phyloP scores from a whole-genome alignment of 176 grass and related monocot genomes.

The Oryza nivara region DNA sequence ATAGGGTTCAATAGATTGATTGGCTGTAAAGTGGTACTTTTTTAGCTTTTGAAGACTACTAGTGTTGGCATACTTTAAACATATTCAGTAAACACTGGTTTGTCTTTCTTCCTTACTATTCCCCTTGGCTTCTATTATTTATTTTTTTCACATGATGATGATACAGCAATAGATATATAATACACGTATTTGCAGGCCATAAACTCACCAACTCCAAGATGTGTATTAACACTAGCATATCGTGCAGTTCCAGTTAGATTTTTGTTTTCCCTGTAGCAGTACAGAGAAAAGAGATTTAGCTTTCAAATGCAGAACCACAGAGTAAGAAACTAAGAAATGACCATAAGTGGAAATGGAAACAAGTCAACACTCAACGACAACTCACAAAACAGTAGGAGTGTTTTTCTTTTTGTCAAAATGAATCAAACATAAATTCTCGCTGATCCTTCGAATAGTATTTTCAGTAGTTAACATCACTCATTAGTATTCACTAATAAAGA shows the following conservation, averaged over 20 bases:
- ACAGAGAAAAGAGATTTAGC: neutral
- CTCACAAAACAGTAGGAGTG: neutral
- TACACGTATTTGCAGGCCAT: neutral
- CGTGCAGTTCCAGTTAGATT: conserved; percentile 70
- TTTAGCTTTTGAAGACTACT: conserved; percentile 5
- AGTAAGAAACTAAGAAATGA: neutral
- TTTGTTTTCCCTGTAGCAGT: conserved; percentile 61
- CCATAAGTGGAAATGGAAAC: neutral
- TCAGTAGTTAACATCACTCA: neutral
- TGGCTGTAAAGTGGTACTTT: conserved; percentile 1
- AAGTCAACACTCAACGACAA: neutral
- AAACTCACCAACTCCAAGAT: conserved; percentile 71
- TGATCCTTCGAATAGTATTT: neutral
- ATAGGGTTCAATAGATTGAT: conserved; percentile 2
- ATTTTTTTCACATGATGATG: neutral
- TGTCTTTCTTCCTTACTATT: neutral
- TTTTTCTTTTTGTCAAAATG: neutral
- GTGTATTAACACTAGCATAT: conserved; percentile 73
- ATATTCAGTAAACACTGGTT: neutral
- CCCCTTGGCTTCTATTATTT: conserved; percentile 1
- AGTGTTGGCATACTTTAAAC: neutral
- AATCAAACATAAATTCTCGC: neutral
- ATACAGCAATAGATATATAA: neutral
- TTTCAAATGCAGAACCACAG: neutral
- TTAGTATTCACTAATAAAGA: neutral